phyloP scores from a whole-genome alignment of 2,329 filamentous ascomycete genomes.

The Colletotrichum limetticola region DNA sequence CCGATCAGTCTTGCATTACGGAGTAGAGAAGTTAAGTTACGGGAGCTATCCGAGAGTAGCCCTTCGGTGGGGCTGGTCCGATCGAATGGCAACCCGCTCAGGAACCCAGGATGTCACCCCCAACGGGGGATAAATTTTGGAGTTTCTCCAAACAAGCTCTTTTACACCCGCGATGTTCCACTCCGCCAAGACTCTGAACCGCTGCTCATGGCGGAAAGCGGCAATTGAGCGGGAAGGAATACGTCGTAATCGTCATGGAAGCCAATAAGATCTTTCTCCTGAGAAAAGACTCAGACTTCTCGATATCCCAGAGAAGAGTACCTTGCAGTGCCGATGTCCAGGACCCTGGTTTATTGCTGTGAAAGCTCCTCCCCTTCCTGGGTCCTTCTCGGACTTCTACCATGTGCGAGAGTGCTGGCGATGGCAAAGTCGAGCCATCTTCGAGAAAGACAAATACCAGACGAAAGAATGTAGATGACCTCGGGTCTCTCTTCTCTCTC shows the following conservation, averaged over 20 bases:
- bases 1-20: neutral
- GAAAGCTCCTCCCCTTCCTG: neutral
- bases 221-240: conserved; percentile 16
- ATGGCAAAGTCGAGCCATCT: neutral
- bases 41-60: conserved; percentile 5
- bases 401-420: neutral
- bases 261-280: neutral
- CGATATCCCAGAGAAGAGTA: neutral
- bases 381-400: neutral
- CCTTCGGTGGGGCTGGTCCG: conserved; percentile 25
- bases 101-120: neutral
- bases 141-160: conserved; percentile 12
- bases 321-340: neutral
- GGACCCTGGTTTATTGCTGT: neutral
- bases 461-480: neutral
- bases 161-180: neutral
- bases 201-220: conserved; percentile 10
- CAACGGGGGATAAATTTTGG: neutral
- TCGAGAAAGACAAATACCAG: conserved; percentile 1
- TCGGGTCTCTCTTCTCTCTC: neutral
- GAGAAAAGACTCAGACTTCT: neutral
- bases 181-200: conserved; percentile 12
- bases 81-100: conserved; percentile 17
- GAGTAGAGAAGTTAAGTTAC: neutral
- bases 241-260: neutral